A percentile compares a stretch with the other conserved stretches of the same genome.
These are phyloP conservation scores for Epichloe typhina DNA, from an alignment of 2,329 filamentous ascomycete genomes.

Conservation along the genomic window DNA sequence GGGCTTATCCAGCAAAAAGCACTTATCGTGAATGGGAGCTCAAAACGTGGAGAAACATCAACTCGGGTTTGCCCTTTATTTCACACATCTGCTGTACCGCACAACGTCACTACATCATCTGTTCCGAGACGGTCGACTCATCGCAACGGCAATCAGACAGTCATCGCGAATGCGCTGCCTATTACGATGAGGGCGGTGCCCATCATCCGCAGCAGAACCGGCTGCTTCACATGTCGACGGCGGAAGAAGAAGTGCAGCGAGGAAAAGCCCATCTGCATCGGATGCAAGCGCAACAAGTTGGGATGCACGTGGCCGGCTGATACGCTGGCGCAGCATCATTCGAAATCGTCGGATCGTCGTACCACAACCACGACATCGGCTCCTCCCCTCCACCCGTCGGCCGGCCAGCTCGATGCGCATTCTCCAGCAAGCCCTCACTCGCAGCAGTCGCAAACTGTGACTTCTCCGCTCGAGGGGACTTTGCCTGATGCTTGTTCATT, in stretches of 20 bases:
- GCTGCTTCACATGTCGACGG: conserved; percentile 36
- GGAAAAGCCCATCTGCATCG: conserved; percentile 35
- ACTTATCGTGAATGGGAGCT: too few species aligned
- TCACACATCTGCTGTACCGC: too few species aligned
- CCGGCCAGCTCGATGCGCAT: too few species aligned
- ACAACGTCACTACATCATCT: too few species aligned
- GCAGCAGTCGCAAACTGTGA: neutral
- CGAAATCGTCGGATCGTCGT: neutral
- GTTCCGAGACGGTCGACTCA: too few species aligned
- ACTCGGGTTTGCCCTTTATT: too few species aligned
- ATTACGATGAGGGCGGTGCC: conserved; percentile 18
- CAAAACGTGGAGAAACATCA: too few species aligned
- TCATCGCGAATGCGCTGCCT: neutral
- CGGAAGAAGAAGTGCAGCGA: conserved; percentile 44
- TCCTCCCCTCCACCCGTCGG: neutral
- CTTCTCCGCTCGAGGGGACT: neutral
- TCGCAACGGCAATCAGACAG: neutral
- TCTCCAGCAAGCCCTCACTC: neutral
- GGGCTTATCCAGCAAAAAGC: too few species aligned
- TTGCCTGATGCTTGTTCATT: neutral
- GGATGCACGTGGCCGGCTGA: conserved; percentile 35
- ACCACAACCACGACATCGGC: neutral
- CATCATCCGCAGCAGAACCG: conserved; percentile 25
- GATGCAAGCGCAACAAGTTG: conserved; percentile 39
- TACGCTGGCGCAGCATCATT: neutral